Conservation (phyloP, 2,329 filamentous ascomycete genomes). For the Colletotrichum incanum region DNA sequence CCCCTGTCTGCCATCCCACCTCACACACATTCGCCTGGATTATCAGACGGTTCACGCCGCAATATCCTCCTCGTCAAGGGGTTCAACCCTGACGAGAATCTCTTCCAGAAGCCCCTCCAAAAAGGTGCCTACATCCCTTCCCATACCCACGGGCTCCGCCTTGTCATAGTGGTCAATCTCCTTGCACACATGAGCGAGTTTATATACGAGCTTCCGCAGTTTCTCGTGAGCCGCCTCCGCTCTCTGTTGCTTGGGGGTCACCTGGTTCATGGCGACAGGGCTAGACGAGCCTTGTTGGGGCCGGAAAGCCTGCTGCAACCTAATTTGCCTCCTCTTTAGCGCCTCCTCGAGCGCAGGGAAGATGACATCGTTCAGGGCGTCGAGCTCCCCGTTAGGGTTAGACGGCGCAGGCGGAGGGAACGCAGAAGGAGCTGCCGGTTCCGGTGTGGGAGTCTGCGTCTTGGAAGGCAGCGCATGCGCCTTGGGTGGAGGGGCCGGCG, state of each 20-base stretch:
- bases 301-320: constrained; percentile 69
- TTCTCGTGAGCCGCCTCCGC: constrained; percentile 84
- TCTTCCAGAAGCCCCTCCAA: constrained; percentile 95
- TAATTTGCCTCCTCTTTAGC: constrained; percentile 82
- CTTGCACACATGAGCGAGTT: constrained; percentile 85
- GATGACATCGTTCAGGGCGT: constrained; percentile 91
- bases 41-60: constrained; percentile 40
- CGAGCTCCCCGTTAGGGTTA: constrained; percentile 79
- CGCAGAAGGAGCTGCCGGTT: constrained; percentile 59
- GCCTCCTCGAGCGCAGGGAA: constrained; percentile 94
- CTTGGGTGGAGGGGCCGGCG: constrained; percentile 43
- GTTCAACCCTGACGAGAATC: constrained; percentile 91
- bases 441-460: constrained; percentile 52
- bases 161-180: constrained; percentile 93
- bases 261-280: constrained; percentile 57
- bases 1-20: constrained; percentile 19
- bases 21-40: constrained; percentile 30
- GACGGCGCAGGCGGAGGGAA: constrained; percentile 72
- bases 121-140: constrained; percentile 88
- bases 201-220: constrained; percentile 84
- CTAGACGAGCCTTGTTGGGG: constrained; percentile 50
- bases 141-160: constrained; percentile 92
- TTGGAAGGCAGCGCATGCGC: constrained; percentile 50
- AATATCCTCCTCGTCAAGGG: constrained; percentile 80
- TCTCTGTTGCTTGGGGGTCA: constrained; percentile 77